Percentiles rank a stretch among this genome's conserved stretches.
These are phyloP conservation scores for Moricandia moricandioides DNA, from an alignment of 345 rosid genomes.

Conservation along the genomic window DNA sequence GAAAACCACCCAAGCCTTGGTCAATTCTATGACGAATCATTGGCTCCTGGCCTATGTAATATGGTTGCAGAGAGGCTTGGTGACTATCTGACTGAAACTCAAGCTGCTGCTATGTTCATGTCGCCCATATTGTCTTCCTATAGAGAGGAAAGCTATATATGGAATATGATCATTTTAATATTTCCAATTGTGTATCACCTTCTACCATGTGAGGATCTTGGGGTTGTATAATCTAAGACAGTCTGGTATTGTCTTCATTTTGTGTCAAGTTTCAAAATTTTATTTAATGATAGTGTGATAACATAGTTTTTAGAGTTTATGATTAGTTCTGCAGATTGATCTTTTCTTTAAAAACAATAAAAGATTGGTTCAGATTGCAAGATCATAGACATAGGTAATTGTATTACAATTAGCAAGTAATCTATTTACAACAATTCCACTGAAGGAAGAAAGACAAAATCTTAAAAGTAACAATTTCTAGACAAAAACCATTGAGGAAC, in stretches of 20 bases:
- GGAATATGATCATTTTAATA: not conserved
- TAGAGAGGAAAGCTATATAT: constrained; percentile 15
- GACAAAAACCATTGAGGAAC: not conserved
- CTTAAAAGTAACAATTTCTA: not conserved
- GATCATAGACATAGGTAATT: too few relatives aligned
- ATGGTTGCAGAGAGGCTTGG: constrained; percentile 87
- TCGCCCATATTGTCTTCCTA: constrained; percentile 8
- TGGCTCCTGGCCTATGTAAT: constrained; percentile 84
- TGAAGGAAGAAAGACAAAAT: constrained; percentile 11
- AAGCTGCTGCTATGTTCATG: not conserved
- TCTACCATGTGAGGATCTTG: constrained; percentile 11
- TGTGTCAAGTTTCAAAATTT: not conserved
- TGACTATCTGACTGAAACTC: constrained; percentile 56
- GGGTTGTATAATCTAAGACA: constrained; percentile 15
- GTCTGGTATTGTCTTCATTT: too few relatives aligned
- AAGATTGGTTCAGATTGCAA: not conserved
- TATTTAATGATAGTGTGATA: not conserved
- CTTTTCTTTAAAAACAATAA: too few relatives aligned
- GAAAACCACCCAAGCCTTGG: constrained; percentile 59
- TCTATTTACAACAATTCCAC: constrained; percentile 23
- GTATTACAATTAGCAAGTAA: not conserved
- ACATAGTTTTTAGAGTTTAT: not conserved
- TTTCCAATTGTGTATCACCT: not conserved
- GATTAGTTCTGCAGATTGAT: constrained; percentile 5
- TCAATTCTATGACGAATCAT: constrained; percentile 71